These are phyloP conservation scores for Dichomitus squalens DNA, from an alignment of 1,284 basidiomycete genomes.

Conservation along the genomic window DNA sequence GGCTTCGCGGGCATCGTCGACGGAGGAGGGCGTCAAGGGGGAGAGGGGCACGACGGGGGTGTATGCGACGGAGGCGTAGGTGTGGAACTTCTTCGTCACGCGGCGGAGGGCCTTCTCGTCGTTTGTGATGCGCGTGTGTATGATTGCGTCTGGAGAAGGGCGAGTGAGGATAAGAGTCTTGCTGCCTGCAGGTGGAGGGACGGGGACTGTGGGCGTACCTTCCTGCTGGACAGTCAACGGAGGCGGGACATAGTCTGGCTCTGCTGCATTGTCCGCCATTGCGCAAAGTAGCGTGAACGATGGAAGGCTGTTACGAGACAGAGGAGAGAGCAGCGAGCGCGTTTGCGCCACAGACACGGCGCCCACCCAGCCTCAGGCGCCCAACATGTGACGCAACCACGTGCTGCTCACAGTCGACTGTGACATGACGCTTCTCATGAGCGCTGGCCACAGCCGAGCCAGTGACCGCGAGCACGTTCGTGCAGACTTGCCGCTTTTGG, in stretches of 20 bases:
- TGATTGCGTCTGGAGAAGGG: constrained; percentile 62
- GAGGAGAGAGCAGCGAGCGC: neutral
- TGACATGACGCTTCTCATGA: constrained; percentile 1
- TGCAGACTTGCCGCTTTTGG: constrained; percentile 28
- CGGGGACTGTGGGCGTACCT: constrained; percentile 44
- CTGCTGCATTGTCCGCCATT: constrained; percentile 2
- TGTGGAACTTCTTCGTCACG: constrained; percentile 78
- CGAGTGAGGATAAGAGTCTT: neutral
- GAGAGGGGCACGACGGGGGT: constrained; percentile 45
- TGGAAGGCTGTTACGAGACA: neutral
- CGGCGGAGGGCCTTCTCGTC: constrained; percentile 64
- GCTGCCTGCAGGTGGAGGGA: neutral
- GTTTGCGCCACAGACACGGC: neutral
- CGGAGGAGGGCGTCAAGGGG: constrained; percentile 37
- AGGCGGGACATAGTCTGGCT: constrained; percentile 36
- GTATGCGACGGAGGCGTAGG: constrained; percentile 62
- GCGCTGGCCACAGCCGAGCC: constrained; percentile 7
- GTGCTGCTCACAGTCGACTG: constrained; percentile 1
- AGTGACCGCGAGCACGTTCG: constrained; percentile 37
- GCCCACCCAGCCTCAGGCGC: neutral
- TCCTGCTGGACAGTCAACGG: constrained; percentile 67
- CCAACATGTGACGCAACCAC: constrained; percentile 13
- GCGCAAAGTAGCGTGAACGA: neutral
- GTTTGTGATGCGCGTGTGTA: constrained; percentile 74
- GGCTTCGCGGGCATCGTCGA: constrained; percentile 75